These are phyloP conservation scores for Mercurialis annua DNA, from an alignment of 345 rosid genomes.

Conservation along the genomic window DNA sequence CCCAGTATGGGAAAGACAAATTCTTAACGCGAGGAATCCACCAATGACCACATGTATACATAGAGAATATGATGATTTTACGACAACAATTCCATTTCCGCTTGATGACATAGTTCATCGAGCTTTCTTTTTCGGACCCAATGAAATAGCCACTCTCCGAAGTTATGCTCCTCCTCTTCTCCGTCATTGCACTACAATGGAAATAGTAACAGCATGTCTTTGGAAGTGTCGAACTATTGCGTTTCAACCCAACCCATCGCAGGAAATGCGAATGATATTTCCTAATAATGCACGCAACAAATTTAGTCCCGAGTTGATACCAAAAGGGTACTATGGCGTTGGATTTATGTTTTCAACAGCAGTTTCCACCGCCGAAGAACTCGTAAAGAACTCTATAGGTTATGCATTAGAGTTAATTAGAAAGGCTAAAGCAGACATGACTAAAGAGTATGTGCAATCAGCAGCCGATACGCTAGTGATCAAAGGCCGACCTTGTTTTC, in stretches of 20 bases:
- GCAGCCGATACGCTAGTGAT: constrained; percentile 13
- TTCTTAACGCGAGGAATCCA: constrained; percentile 5
- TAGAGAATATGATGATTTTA: not conserved
- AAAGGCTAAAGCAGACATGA: constrained; percentile 21
- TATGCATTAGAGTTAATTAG: constrained; percentile 26
- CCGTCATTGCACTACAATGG: constrained; percentile 9
- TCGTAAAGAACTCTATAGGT: constrained; percentile 17
- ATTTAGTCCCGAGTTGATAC: not conserved
- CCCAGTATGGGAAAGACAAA: constrained; percentile 16
- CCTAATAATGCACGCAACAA: not conserved
- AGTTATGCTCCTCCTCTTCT: not conserved
- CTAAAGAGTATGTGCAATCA: constrained; percentile 16
- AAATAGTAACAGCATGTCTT: constrained; percentile 18
- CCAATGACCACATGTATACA: not conserved
- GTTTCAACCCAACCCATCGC: constrained; percentile 3
- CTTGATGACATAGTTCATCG: not conserved
- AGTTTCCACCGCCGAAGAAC: constrained; percentile 16
- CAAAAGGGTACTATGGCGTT: constrained; percentile 37
- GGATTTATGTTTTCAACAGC: constrained; percentile 25
- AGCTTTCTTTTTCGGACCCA: constrained; percentile 11
- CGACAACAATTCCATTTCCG: not conserved
- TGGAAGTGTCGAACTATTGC: constrained; percentile 27
- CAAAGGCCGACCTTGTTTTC: not conserved
- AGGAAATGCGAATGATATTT: constrained; percentile 7
- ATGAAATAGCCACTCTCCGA: not conserved